Evolutionary conservation across 352 stramenopile species (phyloP).

Genomic region (Globisporangium parvum): DNA sequence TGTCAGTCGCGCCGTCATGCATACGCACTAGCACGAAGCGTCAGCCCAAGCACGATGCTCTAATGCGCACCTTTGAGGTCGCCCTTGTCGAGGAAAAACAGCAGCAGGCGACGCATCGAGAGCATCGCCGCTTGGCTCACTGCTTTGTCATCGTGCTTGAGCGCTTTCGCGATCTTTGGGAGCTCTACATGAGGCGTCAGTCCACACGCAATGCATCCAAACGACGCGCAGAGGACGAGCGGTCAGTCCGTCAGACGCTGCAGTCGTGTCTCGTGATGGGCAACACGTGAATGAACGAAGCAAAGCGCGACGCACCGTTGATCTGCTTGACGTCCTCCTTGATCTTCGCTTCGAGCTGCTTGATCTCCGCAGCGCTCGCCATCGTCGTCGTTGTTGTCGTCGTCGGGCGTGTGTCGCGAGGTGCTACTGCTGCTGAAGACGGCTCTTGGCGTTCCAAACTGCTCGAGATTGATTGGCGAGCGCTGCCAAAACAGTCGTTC

Average conservation of each 20-base stretch:
- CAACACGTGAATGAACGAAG: too few relatives aligned
- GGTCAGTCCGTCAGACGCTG: background rate
- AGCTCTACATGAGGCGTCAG: too few relatives aligned
- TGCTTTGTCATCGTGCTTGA: constrained; percentile 68
- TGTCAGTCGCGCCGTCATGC: background rate
- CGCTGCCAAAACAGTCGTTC: too few relatives aligned
- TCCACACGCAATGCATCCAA: too few relatives aligned
- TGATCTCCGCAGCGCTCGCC: constrained; percentile 63
- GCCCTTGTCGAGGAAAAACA: constrained; percentile 82
- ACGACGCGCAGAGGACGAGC: too few relatives aligned
- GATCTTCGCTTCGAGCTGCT: constrained; percentile 82
- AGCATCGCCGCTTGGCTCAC: constrained; percentile 74
- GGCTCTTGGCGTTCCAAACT: constrained; percentile 18
- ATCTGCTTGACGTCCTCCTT: constrained; percentile 84
- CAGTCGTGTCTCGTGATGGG: background rate
- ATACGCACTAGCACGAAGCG: background rate
- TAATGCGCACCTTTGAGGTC: constrained; percentile 38
- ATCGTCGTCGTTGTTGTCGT: constrained; percentile 20
- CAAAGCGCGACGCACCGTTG: constrained; percentile 56
- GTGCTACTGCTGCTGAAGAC: background rate
- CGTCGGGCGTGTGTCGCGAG: background rate
- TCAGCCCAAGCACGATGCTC: background rate
- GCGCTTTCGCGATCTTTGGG: constrained; percentile 62
- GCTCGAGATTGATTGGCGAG: constrained; percentile 12
- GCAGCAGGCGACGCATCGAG: constrained; percentile 66